Conservation (phyloP, 305 asterid genomes). For the Lippia alba region DNA sequence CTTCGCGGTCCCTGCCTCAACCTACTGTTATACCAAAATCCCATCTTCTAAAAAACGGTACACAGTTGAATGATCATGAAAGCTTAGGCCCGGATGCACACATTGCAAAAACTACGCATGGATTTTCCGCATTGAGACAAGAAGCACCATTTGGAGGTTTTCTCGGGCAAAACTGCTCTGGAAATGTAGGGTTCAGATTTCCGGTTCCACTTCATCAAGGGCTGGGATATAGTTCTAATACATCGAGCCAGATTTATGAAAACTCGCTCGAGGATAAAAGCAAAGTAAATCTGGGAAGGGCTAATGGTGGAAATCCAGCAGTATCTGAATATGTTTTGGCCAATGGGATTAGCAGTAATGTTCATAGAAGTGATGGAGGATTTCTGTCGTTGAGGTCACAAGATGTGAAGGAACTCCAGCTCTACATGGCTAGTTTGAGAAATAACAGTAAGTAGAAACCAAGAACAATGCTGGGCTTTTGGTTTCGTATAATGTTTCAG, state of each 20-base stretch:
- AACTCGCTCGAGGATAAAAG: conserved; percentile 24
- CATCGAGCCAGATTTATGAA: conserved; percentile 26
- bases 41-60: conserved; percentile 22
- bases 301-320: conserved; percentile 10
- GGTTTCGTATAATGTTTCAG: too few species aligned
- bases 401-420: conserved; percentile 24
- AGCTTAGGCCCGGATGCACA: not conserved
- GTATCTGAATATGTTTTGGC: conserved; percentile 28
- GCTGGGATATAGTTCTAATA: conserved; percentile 19
- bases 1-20: conserved; percentile 32
- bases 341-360: conserved; percentile 10
- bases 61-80: not conserved
- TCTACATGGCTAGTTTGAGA: conserved; percentile 16
- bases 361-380: conserved; percentile 26
- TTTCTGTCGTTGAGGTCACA: conserved; percentile 18
- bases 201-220: conserved; percentile 25
- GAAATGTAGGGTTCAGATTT: not conserved
- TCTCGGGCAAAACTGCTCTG: conserved; percentile 21
- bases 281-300: conserved; percentile 23
- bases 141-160: conserved; percentile 25
- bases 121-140: conserved; percentile 22
- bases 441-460: conserved; percentile 12
- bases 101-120: conserved; percentile 1
- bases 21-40: conserved; percentile 34
- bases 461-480: not conserved